Percentiles rank a stretch among this genome's conserved stretches.
Conservation (phyloP, 345 rosid genomes). For the Excoecaria agallocha region DNA sequence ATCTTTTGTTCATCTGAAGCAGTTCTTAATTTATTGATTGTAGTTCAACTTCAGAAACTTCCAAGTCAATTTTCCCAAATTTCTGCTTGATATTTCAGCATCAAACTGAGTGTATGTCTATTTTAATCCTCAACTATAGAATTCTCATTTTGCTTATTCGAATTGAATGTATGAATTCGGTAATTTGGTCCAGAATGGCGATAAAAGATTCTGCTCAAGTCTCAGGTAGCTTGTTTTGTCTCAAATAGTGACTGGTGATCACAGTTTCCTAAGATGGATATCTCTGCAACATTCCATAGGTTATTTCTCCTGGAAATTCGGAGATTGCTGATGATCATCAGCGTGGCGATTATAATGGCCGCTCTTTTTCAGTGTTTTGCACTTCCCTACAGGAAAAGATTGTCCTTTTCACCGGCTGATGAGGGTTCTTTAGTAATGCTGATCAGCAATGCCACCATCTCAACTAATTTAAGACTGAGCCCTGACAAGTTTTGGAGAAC, state of each 20-base stretch:
- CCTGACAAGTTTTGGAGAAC: conserved; percentile 9
- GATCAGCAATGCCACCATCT: conserved; percentile 22
- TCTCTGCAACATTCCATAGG: conserved; percentile 24
- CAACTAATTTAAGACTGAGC: conserved; percentile 19
- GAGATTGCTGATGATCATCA: conserved; percentile 43
- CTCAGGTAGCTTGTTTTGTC: not conserved
- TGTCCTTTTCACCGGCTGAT: conserved; percentile 18
- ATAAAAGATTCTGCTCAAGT: not conserved
- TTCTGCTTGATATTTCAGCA: not conserved
- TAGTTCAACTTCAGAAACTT: not conserved
- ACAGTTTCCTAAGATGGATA: conserved; percentile 31
- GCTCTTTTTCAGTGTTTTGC: conserved; percentile 44
- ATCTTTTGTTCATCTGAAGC: not conserved
- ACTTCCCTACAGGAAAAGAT: conserved; percentile 31
- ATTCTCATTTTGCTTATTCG: not conserved
- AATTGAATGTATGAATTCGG: not conserved
- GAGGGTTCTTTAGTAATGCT: conserved; percentile 25
- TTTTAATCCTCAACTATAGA: not conserved
- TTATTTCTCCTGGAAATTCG: conserved; percentile 40
- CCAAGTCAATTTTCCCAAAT: too few relatives aligned
- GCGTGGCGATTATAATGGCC: conserved; percentile 32
- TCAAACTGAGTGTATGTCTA: not conserved
- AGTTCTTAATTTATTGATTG: not conserved
- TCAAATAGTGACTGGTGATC: conserved; percentile 6
- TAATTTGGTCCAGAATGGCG: not conserved